Evolutionary conservation across 331 rosid genomes (phyloP), one percentile per base, ranked within the genome.

Genomic region (Quercus tomentella): DNA sequence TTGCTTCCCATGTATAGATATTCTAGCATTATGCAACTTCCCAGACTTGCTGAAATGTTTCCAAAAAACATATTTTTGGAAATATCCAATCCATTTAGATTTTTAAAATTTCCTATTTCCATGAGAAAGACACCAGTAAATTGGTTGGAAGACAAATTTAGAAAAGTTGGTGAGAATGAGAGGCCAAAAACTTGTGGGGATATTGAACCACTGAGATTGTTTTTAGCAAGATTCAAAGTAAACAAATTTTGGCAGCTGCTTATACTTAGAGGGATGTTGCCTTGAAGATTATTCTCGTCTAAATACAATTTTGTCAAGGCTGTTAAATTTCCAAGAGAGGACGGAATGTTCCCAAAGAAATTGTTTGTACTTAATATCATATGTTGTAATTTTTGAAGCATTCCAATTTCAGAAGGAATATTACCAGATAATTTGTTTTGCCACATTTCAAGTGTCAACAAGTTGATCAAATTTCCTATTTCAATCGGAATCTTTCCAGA

Each of bases 101-200:
- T 31, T 22, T 57, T 73, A 20, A 28, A 55, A 9, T 3, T 28
- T 16, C 77, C 80, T 6, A 81, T 20, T 45, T 81, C 67, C 5
- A 12, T 9, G 2, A 73, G 80, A 12, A 81, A 30, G 6, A 26
- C 4, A 8, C 80, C 66, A 16, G 30, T 81, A 10, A 81, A 57
- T 26, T 61, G 58, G 33, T 81, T 81, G 7, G 28, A 6, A 41
- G 84, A 81, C n/a, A 76, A 6, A 56, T 15, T 21, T 21, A 81
- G 15, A 12, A 30, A 58, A 7, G 45, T 26, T 8, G 84, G 70
- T 7, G 70, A 54, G 60, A 72, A 75, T 20, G 73, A 56, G 23
- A 81, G 66, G 4, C 16, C 37, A 3, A 21, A 0, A 7, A 70
- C 3, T 62, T 81, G 25, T 9, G 31, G 31, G 70, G 61, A 7